A percentile compares a stretch with the other conserved stretches of the same genome.
Evolutionary conservation across 2,329 filamentous ascomycete species (phyloP).

Genomic region (Cylindrodendrum hubeiense): DNA sequence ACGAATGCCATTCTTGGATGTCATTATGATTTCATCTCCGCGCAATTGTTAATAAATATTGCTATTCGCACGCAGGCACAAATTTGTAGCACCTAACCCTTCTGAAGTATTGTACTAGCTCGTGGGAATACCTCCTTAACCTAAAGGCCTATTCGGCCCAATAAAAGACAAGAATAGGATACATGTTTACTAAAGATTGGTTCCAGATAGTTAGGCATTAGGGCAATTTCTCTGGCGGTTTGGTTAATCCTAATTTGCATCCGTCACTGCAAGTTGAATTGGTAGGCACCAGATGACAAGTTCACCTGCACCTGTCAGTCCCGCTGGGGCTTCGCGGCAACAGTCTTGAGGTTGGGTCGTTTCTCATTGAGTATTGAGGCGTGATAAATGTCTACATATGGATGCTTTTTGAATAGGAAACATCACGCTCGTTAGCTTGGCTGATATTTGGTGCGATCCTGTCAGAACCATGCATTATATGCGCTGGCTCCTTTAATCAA

Average conservation of each 20-base stretch:
- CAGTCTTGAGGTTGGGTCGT: not conserved
- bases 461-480: not conserved
- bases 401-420: not conserved
- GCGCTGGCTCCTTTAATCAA: slow-evolving; percentile 8
- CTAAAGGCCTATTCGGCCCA: too few species aligned
- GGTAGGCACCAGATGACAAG: not conserved
- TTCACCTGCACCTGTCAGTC: not conserved
- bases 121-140: too few species aligned
- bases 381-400: not conserved
- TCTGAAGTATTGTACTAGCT: too few species aligned
- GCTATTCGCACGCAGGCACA: too few species aligned
- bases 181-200: too few species aligned
- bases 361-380: not conserved
- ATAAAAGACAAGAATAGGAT: too few species aligned
- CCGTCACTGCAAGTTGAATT: not conserved
- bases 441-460: not conserved
- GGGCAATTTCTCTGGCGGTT: not conserved
- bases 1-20: not conserved
- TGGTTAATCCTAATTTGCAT: not conserved
- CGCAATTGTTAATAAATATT: not conserved
- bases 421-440: not conserved
- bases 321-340: too few species aligned
- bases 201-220: too few species aligned
- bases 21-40: not conserved
- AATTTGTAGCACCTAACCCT: too few species aligned